Percentiles rank a stretch among this genome's conserved stretches.
Conservation (phyloP, 2,329 filamentous ascomycete species). For the Nigrospora sphaerica region DNA sequence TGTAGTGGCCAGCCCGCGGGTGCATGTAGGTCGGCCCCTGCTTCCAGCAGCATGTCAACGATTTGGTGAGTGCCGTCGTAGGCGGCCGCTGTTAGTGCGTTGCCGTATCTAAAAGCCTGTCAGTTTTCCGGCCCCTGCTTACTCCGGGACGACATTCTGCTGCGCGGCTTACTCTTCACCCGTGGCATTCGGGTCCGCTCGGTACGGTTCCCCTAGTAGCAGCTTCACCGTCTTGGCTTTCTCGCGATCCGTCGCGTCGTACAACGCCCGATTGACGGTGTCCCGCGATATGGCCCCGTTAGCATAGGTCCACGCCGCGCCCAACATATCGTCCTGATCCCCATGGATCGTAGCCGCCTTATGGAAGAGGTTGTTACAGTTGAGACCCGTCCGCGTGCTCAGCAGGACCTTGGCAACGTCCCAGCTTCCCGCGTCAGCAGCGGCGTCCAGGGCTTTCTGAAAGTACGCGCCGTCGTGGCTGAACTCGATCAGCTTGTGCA, state of each 20-base stretch:
- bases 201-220: slow-evolving; percentile 22
- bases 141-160: not conserved
- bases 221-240: slow-evolving; percentile 28
- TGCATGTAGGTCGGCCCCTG: slow-evolving; percentile 25
- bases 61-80: slow-evolving; percentile 27
- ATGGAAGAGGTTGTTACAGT: slow-evolving; percentile 27
- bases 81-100: slow-evolving; percentile 28
- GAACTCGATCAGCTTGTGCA: slow-evolving; percentile 30
- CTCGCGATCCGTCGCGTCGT: slow-evolving; percentile 30
- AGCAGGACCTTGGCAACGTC: slow-evolving; percentile 27
- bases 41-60: slow-evolving; percentile 22
- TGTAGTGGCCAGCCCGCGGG: slow-evolving; percentile 29
- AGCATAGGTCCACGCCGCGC: slow-evolving; percentile 29
- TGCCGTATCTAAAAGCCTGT: slow-evolving; percentile 20
- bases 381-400: slow-evolving; percentile 20
- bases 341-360: slow-evolving; percentile 23
- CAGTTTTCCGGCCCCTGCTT: not conserved
- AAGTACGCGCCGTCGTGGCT: slow-evolving; percentile 21
- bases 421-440: slow-evolving; percentile 27
- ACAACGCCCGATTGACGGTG: slow-evolving; percentile 25
- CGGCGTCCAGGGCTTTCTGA: slow-evolving; percentile 25
- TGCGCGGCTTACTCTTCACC: slow-evolving; percentile 25
- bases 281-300: slow-evolving; percentile 22
- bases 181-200: slow-evolving; percentile 28
- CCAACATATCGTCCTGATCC: slow-evolving; percentile 26